Evolutionary conservation across 176 grass and related monocot species (phyloP), one percentile per base, ranked within the genome.

Genomic region (Tillandsia leiboldiana): DNA sequence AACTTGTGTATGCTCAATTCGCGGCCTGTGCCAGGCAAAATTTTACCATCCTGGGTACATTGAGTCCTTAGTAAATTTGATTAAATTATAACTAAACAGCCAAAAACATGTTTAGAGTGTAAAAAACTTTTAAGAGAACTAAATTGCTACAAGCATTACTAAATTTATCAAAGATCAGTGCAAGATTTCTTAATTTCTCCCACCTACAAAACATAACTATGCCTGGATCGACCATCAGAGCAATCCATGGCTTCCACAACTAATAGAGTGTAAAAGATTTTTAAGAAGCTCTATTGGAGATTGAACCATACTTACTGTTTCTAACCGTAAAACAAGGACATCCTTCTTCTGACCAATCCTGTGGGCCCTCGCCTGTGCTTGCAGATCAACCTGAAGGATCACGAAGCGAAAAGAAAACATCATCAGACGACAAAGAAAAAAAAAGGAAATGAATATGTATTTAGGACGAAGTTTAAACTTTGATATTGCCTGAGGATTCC

Each of bases 311-410:
- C 65, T 81, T 81, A 99, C 94, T 10, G 94, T 99, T 75, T 99
- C 94, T 73, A 99, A 85, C 63, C 94, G 94, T 53, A 99, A 83
- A 79, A 99, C 94, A 84, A 99, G 94, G 65, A 99, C 94, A 77
- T 99, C 94, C 82, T 87, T 93, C 82, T 99, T 99, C 73, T 99
- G 94, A 50, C 94, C 94, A 90, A 99, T 93, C 77, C 94, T 83
- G 58, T 99, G 94, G 54, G 94, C 94, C 76, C 94, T 84, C 74
- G 94, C 94, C 70, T 99, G 94, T 73, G 94, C 94, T 99, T 99
- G 94, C 71, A 99, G 69, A 64, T 99, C 94, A 88, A 99, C 94
- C 94, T 99, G 73, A 76, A 77, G 12, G 63, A 67, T 8, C 73
- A 70, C 50, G 33, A 79, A 69, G 47, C 33, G 33, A 42, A 42